Evolutionary conservation across 169 alveolate genomes (phyloP).

Genomic region (Eimeria maxima): DNA sequence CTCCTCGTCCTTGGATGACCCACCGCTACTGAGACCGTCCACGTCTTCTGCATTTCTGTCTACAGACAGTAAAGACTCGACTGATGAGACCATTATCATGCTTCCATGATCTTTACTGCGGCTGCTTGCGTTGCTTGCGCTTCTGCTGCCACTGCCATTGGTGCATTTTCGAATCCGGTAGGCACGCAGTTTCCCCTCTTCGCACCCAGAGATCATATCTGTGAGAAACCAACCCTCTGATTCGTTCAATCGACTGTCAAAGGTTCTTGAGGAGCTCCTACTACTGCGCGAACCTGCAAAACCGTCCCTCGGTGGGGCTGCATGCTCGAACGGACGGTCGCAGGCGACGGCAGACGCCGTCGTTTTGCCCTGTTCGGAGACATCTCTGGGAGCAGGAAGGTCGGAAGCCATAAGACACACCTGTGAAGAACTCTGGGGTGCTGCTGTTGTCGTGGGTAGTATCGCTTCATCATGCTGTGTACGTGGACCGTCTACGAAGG

Average conservation of each 20-base stretch:
- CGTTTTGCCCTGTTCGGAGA: background rate
- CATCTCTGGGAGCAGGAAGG: background rate
- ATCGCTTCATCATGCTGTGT: background rate
- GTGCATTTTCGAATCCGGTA: background rate
- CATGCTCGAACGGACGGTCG: background rate
- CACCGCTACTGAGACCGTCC: background rate
- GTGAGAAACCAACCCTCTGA: conserved; percentile 61
- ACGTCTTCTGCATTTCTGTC: conserved; percentile 12
- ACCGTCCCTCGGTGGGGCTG: background rate
- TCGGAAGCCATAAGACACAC: background rate
- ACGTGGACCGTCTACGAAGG: background rate
- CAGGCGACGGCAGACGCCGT: background rate
- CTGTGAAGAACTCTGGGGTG: background rate
- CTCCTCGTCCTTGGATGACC: conserved; percentile 19
- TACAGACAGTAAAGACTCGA: conserved; percentile 27
- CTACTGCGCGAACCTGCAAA: background rate
- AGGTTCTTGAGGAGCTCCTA: background rate
- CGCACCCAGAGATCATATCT: conserved; percentile 35
- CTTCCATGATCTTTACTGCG: background rate
- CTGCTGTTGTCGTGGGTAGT: background rate
- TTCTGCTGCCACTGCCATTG: conserved; percentile 1
- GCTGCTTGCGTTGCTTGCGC: background rate
- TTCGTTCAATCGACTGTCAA: conserved; percentile 36
- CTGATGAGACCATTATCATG: conserved; percentile 61
- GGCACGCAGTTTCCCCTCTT: background rate